These are phyloP conservation scores for Paxillus rubicundulus DNA, from an alignment of 768 basidiomycete species.

Conservation along the genomic window DNA sequence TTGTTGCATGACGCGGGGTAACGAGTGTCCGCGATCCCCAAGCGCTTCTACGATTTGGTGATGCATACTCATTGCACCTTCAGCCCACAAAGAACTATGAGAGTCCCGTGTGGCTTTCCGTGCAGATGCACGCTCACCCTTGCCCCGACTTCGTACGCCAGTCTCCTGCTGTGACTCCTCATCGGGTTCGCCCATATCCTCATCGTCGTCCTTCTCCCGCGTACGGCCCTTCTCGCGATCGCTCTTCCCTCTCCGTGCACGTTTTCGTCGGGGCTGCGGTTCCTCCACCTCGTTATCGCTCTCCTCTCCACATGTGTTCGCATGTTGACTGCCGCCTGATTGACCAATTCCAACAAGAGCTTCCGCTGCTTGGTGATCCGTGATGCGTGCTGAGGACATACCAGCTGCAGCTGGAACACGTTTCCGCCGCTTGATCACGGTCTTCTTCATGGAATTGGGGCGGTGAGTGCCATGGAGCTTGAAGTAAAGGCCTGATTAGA, in stretches of 20 bases:
- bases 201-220: constrained; percentile 44
- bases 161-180: constrained; percentile 32
- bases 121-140: constrained; percentile 38
- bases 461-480: constrained; percentile 97
- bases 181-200: constrained; percentile 47
- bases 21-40: constrained; percentile 33
- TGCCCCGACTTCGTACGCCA: constrained; percentile 31
- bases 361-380: constrained; percentile 88
- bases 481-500: constrained; percentile 83
- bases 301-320: constrained; percentile 37
- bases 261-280: constrained; percentile 57
- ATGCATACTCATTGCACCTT: constrained; percentile 36
- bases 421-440: constrained; percentile 97
- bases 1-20: constrained; percentile 31
- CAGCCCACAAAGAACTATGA: constrained; percentile 31
- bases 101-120: constrained; percentile 36
- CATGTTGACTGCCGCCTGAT: constrained; percentile 33
- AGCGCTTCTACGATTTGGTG: constrained; percentile 35
- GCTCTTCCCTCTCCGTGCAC: constrained; percentile 42
- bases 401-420: constrained; percentile 85
- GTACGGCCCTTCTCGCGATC: constrained; percentile 37
- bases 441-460: constrained; percentile 98
- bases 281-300: constrained; percentile 43
- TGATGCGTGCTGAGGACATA: constrained; percentile 50
- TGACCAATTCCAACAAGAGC: constrained; percentile 83